Evolutionary conservation across 345 rosid species (phyloP).

Genomic region (Euphorbia pulcherrima): DNA sequence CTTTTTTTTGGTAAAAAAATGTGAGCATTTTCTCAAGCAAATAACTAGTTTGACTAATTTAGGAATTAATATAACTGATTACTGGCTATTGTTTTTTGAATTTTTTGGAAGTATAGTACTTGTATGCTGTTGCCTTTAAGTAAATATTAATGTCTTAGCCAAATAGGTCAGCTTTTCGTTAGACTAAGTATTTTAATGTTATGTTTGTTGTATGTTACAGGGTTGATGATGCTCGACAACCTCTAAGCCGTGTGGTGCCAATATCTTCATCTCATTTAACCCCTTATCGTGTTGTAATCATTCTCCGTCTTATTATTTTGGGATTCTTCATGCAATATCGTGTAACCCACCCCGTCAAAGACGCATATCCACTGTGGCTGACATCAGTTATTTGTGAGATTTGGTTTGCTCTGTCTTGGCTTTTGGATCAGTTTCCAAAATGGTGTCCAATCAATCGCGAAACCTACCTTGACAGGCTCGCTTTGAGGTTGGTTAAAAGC

Average conservation of each 20-base stretch:
- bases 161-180: not conserved
- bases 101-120: not conserved
- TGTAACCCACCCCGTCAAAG: conserved; percentile 86
- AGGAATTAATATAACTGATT: too few species aligned
- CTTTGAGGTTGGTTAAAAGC: conserved; percentile 58
- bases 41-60: conserved; percentile 4
- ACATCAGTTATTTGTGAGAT: conserved; percentile 97
- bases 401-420: conserved; percentile 99
- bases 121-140: not conserved
- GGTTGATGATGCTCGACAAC: conserved; percentile 94
- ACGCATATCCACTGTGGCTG: conserved; percentile 91
- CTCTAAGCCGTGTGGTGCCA: conserved; percentile 85
- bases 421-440: conserved; percentile 98
- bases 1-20: too few species aligned
- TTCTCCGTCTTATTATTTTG: conserved; percentile 93
- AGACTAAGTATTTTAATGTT: not conserved
- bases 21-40: conserved; percentile 48
- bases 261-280: conserved; percentile 75
- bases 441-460: conserved; percentile 98
- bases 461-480: conserved; percentile 91
- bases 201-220: conserved; percentile 35
- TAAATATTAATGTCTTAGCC: not conserved
- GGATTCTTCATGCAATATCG: conserved; percentile 97
- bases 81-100: not conserved
- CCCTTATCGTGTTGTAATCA: conserved; percentile 79